Conservation (phyloP, 148 eudicot species). For the Tetragonia tetragonoides region DNA sequence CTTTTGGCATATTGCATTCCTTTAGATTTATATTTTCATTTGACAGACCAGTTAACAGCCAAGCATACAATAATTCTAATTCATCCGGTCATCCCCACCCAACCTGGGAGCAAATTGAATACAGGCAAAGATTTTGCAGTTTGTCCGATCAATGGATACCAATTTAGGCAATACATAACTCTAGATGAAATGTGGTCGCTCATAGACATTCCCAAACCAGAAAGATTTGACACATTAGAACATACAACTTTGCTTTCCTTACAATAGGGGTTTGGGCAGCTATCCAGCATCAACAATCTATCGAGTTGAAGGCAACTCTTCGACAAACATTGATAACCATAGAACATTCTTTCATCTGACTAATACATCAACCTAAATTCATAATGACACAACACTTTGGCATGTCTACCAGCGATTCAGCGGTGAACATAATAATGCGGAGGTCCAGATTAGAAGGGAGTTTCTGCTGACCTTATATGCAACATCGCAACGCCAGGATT, state of each 20-base stretch:
- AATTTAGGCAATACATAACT: not conserved
- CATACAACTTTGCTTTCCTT: not conserved
- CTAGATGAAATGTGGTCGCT: not conserved
- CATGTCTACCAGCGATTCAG: too few relatives aligned
- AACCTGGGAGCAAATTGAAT: not conserved
- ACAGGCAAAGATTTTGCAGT: not conserved
- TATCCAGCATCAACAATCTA: too few relatives aligned
- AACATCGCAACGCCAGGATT: not conserved
- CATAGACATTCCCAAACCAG: not conserved
- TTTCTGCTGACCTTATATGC: too few relatives aligned
- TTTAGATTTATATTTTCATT: not conserved
- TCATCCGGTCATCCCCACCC: not conserved
- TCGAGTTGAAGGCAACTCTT: too few relatives aligned
- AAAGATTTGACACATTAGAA: not conserved
- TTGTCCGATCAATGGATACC: not conserved
- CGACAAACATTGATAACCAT: too few relatives aligned
- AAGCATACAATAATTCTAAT: not conserved
- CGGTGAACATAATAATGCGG: not conserved
- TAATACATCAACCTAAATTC: too few relatives aligned
- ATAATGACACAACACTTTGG: too few relatives aligned
- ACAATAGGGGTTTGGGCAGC: not conserved
- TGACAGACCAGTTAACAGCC: not conserved
- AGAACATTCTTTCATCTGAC: too few relatives aligned
- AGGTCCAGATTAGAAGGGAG: not conserved
- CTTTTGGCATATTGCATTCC: not conserved